Base-by-base conservation (phyloP, 2,329 filamentous ascomycete genomes). In the Apiospora marii region DNA sequence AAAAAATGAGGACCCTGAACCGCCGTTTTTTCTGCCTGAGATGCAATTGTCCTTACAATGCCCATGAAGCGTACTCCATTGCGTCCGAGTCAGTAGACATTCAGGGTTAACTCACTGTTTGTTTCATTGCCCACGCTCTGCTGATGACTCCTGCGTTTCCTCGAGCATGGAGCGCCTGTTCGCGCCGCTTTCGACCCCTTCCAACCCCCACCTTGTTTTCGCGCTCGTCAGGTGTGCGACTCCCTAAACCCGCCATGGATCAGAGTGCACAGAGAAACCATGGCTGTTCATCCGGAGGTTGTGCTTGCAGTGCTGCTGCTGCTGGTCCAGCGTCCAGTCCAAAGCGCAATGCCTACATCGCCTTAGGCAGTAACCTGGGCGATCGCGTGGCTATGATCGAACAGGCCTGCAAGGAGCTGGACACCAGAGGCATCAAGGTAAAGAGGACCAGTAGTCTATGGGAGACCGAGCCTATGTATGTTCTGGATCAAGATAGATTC, bases 401-500 rank as follows among this genome's bases (percentile, higher is more conserved):
- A 82, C 87, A 88, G 78, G 96, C 96, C 0, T 95, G 95, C 81
- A 87, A 86, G 64, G 89, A 93, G 80, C 94, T 99, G 90, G 90
- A 93, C 75, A 85, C 87, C 64, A 87, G 90, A 30, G 91, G 91
- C 46, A 94, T 98, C 79, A 89, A 84, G 70, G 89, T 99, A 51
- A 88, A 90, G 78, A 88, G 92, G 77, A 98, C 96, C 0, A 98
- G 96, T 81, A 92, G 91, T 74, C 86, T 99, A 3, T 99, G 96
- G 89, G 95, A 98, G 84, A 99, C 96, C 4, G 91, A 94, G 77
- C 94, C 96, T 30, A 99, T 99, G 96, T 99, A 99, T 82, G 93
- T 98, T 75, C 85, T 93, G 74, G 93, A 98, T 75, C 96, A 99
- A 82, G 91, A 92, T 74, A 89, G 90, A 43, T 99, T 99, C 80